These are phyloP conservation scores for Lanmaoa rubissima DNA, from an alignment of 768 basidiomycete genomes.

Conservation along the genomic window DNA sequence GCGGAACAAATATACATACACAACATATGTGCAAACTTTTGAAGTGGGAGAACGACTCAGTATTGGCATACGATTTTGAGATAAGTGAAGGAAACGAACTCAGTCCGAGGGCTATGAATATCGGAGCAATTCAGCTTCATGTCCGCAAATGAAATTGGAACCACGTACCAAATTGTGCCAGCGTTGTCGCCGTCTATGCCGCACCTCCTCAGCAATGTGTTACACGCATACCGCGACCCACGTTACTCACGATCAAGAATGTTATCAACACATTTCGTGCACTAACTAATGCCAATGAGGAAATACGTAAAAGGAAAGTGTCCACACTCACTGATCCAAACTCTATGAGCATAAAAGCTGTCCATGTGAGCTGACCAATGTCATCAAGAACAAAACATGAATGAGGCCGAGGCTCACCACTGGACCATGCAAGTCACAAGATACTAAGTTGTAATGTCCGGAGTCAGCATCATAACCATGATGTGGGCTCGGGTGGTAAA, in stretches of 20 bases:
- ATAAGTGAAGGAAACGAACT: background rate
- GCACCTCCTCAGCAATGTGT: background rate
- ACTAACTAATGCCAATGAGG: conserved; percentile 1
- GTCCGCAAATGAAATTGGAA: background rate
- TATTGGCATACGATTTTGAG: background rate
- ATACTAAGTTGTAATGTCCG: background rate
- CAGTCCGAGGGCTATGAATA: background rate
- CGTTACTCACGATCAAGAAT: conserved; percentile 3
- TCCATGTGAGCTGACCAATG: background rate
- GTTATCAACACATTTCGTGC: background rate
- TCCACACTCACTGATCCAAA: conserved; percentile 12
- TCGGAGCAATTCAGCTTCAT: background rate
- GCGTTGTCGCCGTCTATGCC: background rate
- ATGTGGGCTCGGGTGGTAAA: background rate
- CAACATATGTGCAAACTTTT: background rate
- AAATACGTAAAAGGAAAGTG: background rate
- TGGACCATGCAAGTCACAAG: conserved; percentile 3
- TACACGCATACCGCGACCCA: background rate
- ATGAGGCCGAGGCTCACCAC: background rate
- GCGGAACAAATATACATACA: background rate
- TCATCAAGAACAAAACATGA: background rate
- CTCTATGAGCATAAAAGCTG: conserved; percentile 12
- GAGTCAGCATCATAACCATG: background rate
- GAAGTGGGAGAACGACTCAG: background rate
- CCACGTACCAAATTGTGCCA: conserved; percentile 2